Evolutionary conservation across 495 filamentous ascomycete genomes (phyloP), one percentile per base, ranked within the genome.

Genomic region (Hyphodiscus hymeniophilus): DNA sequence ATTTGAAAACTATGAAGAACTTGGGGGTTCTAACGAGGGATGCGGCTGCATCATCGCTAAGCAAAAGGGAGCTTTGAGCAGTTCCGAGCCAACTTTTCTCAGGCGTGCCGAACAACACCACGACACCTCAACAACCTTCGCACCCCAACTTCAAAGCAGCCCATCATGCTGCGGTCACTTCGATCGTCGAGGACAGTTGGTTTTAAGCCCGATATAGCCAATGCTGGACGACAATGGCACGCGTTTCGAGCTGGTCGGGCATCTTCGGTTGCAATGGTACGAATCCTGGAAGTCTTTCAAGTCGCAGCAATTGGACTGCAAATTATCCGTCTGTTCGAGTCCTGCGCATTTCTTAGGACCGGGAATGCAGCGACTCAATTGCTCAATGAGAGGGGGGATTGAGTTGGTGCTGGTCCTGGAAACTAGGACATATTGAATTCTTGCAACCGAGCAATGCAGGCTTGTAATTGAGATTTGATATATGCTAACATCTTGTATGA

Each of bases 111-210:
- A 15, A 26, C 44, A 54, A 36, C 51, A 48, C 36, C 45, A 48
- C 45, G 35, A 48, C n/a, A n/a, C 33, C 33, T 45, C 46, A 49
- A 57, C 48, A 58, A 56, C 63, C 59, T 63, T 57, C 65, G 63
- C 41, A 49, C 46, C 42, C 45, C 24, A n/a, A n/a, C n/a, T n/a
- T n/a, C 50, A 65, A 61, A 65, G 71, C 65, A 77, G 72, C 72
- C 62, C 72, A 70, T 69, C 68, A 84, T 85, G 81, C 73, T 84
- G 74, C 81, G 79, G 59, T 71, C 72, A 63, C 59, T 83, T 66
- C 73, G 69, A 64, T 73, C 76, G 56, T 68, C 71, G 59, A 75
- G 72, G 67, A 70, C 69, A 53, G 58, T 74, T 63, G 67, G 66
- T 64, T 62, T 60, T 61, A 72, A 66, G 64, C 64, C 74, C 54